A percentile compares a stretch with the other conserved stretches of the same genome.
phyloP scores from a whole-genome alignment of 192 early-diverging fungal genomes.

The Rhizophlyctis rosea region DNA sequence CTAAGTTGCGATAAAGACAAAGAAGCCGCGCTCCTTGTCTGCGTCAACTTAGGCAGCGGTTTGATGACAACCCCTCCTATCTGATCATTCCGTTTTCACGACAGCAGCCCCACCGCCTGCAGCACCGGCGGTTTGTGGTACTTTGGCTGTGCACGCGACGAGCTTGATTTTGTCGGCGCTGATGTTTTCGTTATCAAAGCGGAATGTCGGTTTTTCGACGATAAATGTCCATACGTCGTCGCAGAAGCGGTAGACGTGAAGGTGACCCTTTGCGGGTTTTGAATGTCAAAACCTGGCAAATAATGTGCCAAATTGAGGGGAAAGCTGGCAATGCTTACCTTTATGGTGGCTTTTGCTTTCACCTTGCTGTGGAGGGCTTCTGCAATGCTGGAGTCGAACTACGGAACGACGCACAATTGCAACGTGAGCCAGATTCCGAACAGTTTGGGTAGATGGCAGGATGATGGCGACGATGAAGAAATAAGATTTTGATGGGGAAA shows the following conservation, averaged over 20 bases:
- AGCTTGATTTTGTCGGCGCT: conserved; percentile 90
- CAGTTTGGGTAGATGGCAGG: too few species aligned
- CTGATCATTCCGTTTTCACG: too few species aligned
- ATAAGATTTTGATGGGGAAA: too few species aligned
- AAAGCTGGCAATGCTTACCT: too few species aligned
- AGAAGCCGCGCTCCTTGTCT: too few species aligned
- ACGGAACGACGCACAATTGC: background rate
- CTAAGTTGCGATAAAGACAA: too few species aligned
- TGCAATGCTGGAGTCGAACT: conserved; percentile 86
- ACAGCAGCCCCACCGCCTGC: conserved; percentile 2
- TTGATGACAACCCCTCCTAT: too few species aligned
- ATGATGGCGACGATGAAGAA: too few species aligned
- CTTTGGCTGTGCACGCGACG: conserved; percentile 79
- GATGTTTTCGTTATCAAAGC: conserved; percentile 76
- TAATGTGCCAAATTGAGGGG: too few species aligned
- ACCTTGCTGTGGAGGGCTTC: conserved; percentile 83
- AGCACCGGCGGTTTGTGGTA: conserved; percentile 1
- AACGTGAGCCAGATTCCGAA: too few species aligned
- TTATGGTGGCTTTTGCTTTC: conserved; percentile 75
- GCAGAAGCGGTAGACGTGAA: conserved; percentile 89
- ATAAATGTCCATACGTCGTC: conserved; percentile 99
- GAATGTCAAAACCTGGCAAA: too few species aligned
- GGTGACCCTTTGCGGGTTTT: conserved; percentile 55
- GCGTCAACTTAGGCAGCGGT: too few species aligned
- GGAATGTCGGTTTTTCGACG: conserved; percentile 79